Percentiles rank a stretch among this genome's conserved stretches.
Evolutionary conservation across 331 rosid genomes (phyloP).

Genomic region (Erythrophleum ivorense): DNA sequence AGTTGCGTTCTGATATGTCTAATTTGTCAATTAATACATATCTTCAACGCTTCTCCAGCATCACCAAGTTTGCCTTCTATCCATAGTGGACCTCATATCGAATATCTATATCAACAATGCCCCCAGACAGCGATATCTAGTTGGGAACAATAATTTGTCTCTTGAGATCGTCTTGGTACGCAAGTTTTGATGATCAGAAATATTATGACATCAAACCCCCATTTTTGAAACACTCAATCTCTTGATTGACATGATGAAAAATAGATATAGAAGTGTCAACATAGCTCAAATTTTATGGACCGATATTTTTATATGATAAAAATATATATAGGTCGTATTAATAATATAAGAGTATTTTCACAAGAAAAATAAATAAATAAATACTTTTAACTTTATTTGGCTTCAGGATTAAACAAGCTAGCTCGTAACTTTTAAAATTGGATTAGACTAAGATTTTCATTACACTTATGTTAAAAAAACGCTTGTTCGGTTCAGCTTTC

Average conservation of each 20-base stretch:
- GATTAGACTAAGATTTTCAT: too few species aligned
- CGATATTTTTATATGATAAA: too few species aligned
- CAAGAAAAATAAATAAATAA: too few species aligned
- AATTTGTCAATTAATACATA: not conserved
- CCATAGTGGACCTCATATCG: not conserved
- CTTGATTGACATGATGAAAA: not conserved
- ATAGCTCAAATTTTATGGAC: not conserved
- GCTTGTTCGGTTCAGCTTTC: too few species aligned
- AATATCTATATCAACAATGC: not conserved
- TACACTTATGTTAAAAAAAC: too few species aligned
- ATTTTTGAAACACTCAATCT: not conserved
- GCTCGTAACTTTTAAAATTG: too few species aligned
- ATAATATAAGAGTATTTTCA: too few species aligned
- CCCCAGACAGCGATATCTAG: not conserved
- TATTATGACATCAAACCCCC: not conserved
- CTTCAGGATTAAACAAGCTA: too few species aligned
- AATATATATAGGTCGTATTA: too few species aligned
- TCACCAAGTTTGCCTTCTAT: constrained; percentile 15
- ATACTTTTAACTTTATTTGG: too few species aligned
- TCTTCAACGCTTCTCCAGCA: not conserved
- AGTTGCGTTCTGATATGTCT: not conserved
- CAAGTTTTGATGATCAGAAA: not conserved
- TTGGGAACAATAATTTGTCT: not conserved
- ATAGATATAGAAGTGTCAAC: not conserved
- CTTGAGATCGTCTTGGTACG: constrained; percentile 1